Evolutionary conservation across 768 basidiomycete species (phyloP), one percentile per base, ranked within the genome.

Genomic region (Termitomyces sp.): DNA sequence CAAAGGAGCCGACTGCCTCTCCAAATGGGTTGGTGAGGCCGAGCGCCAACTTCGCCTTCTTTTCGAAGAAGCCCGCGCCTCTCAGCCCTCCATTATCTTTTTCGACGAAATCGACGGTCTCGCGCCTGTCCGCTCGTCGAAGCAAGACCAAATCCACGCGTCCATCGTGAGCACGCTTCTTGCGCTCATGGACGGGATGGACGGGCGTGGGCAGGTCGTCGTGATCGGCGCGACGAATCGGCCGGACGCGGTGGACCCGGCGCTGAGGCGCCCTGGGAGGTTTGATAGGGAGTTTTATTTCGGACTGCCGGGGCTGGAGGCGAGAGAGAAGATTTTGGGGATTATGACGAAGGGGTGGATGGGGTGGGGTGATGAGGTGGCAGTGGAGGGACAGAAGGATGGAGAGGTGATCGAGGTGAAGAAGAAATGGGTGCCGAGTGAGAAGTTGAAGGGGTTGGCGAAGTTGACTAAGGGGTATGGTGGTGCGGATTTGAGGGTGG

Each of bases 21-120:
- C 94, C 7, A 99, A 99, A 74, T 99, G 96, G 96, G 97, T 99
- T 12, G 97, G 97, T 50, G 97, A 99, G 73, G 96, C 97, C 5
- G 97, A 98, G 66, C 85, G 97, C 2, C 96, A 98, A 68, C 79
- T 99, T 3, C 85, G 97, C 1, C 79, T 98, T 38, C 78, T 98
- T 13, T 99, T 99, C 68, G 96, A 98, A 60, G 96, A 98, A 75
- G 97, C 97, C 1, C 82, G 86, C 46, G 85, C 87, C 50, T 89
- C 84, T 49, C 96, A 98, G 64, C 96, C 97, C 0, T 90, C 88
- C 60, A 98, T 98, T 70, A 98, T 99, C 66, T 99, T 99, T 76
- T 98, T 99, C 68, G 97, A 99, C 66, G 97, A 99, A 73, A 98
- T 99, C 61, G 97, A 99, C 66, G 97, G 96, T 60, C 84, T 99